A percentile compares a stretch with the other conserved stretches of the same genome.
Conservation (phyloP, 1,284 basidiomycete species). For the Austroboletus novae-zelandiae region DNA sequence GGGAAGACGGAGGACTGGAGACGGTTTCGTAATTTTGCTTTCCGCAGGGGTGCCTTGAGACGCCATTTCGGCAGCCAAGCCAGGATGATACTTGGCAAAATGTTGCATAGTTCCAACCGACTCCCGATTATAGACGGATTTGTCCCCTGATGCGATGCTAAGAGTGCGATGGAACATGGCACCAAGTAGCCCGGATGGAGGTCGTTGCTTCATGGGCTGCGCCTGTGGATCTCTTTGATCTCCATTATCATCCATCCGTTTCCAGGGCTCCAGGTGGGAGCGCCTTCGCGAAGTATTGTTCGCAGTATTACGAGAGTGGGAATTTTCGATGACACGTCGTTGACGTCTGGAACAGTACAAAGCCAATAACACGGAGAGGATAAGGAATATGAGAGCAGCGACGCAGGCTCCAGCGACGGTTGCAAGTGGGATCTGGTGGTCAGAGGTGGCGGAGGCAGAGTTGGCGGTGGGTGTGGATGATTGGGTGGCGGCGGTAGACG, state of each 20-base stretch:
- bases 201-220: constrained; percentile 37
- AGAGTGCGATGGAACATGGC: constrained; percentile 57
- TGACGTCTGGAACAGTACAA: constrained; percentile 50
- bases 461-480: constrained; percentile 16
- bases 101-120: constrained; percentile 32
- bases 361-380: constrained; percentile 44
- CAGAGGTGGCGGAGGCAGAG: constrained; percentile 12
- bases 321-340: constrained; percentile 17
- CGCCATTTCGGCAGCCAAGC: constrained; percentile 52
- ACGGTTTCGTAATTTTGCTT: constrained; percentile 17
- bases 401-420: constrained; percentile 54
- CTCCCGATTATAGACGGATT: constrained; percentile 36
- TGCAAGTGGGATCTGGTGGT: constrained; percentile 40
- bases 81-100: constrained; percentile 41
- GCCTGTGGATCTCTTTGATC: constrained; percentile 41
- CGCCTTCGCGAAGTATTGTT: constrained; percentile 38
- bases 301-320: constrained; percentile 32
- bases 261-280: constrained; percentile 44
- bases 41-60: constrained; percentile 25
- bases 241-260: constrained; percentile 44
- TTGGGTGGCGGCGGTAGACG: not conserved
- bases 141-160: constrained; percentile 35
- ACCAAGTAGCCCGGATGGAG: constrained; percentile 41
- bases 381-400: constrained; percentile 46
- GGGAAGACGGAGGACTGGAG: constrained; percentile 41